Conservation (phyloP, 2,329 filamentous ascomycete genomes). For the Cladosporium sp. region DNA sequence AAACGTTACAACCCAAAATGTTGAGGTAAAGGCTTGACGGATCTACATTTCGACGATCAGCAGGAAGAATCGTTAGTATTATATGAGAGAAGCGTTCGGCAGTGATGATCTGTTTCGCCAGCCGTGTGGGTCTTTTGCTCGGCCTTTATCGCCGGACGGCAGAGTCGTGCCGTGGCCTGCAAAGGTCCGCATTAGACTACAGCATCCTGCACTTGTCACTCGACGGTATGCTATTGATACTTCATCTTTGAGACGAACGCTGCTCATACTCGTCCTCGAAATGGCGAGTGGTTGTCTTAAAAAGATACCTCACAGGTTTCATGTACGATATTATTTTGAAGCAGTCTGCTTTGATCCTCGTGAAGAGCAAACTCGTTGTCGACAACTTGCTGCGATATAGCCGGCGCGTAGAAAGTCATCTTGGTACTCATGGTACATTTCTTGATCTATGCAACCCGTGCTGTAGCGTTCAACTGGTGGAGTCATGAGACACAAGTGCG, state of each 20-base stretch:
- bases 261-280: too few relatives aligned
- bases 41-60: not conserved
- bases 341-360: too few relatives aligned
- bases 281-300: too few relatives aligned
- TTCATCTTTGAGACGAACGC: too few relatives aligned
- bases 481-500: not conserved
- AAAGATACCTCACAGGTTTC: too few relatives aligned
- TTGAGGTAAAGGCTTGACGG: not conserved
- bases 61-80: not conserved
- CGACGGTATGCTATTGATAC: too few relatives aligned
- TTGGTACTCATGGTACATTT: too few relatives aligned
- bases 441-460: not conserved
- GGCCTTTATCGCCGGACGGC: not conserved
- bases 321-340: too few relatives aligned
- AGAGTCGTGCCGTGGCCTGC: not conserved
- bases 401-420: too few relatives aligned
- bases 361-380: too few relatives aligned
- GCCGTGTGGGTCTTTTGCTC: not conserved
- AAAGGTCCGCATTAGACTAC: not conserved
- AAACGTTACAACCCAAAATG: not conserved
- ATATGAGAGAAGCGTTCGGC: not conserved
- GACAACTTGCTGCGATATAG: too few relatives aligned
- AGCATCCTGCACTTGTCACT: too few relatives aligned
- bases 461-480: not conserved
- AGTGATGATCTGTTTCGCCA: not conserved